phyloP scores from a whole-genome alignment of 2,329 filamentous ascomycete species.

The Microcyclospora pomicola region DNA sequence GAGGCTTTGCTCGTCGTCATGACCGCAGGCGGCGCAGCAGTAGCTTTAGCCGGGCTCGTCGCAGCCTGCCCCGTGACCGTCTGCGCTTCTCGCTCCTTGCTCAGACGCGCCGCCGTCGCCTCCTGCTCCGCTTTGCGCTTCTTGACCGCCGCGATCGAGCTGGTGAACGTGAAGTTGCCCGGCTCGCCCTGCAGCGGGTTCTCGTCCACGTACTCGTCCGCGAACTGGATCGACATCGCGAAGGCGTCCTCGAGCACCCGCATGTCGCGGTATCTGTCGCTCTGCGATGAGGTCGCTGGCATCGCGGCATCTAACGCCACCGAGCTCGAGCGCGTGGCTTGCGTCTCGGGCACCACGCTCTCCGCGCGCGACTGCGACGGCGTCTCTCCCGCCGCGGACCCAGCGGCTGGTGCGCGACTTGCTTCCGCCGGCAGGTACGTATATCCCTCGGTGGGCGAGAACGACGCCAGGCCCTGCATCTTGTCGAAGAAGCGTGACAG shows the following conservation, averaged over 20 bases:
- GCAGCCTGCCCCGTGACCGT: constrained; percentile 2
- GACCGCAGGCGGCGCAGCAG: not conserved
- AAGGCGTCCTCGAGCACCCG: constrained; percentile 28
- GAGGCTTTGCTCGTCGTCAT: not conserved
- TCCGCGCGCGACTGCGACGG: constrained; percentile 32
- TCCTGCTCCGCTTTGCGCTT: constrained; percentile 26
- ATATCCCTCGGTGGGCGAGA: constrained; percentile 45
- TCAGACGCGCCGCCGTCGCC: constrained; percentile 11
- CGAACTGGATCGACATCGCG: constrained; percentile 31
- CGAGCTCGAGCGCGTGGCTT: constrained; percentile 18
- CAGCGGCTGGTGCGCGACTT: constrained; percentile 23
- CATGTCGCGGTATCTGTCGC: constrained; percentile 7
- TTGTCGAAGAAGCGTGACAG: constrained; percentile 42
- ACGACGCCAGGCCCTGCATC: constrained; percentile 40
- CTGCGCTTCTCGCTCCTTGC: constrained; percentile 12
- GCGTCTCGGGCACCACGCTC: constrained; percentile 22
- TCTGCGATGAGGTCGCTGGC: not conserved
- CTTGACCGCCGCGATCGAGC: constrained; percentile 29
- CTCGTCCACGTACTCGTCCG: constrained; percentile 51
- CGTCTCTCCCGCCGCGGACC: constrained; percentile 23
- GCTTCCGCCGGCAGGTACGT: constrained; percentile 36
- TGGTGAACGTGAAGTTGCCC: constrained; percentile 45
- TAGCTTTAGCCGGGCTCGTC: too few species aligned
- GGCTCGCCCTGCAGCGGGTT: constrained; percentile 50
- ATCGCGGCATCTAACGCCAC: constrained; percentile 10